Evolutionary conservation across 768 basidiomycete species (phyloP), one percentile per base, ranked within the genome.

Genomic region (Coprinopsis strossmayeri): DNA sequence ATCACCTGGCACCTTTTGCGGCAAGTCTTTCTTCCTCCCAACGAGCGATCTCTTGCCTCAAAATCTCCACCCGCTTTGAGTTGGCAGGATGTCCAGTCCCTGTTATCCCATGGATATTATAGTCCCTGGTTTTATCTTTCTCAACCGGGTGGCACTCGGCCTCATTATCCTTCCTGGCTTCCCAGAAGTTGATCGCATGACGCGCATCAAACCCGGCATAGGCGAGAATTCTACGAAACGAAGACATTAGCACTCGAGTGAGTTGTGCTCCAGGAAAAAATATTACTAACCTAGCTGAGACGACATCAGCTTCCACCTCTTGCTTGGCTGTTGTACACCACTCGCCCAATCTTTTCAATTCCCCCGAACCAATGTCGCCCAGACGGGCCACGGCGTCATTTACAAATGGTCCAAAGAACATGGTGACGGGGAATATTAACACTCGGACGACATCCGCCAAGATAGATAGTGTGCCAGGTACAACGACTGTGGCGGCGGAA

Each of bases 281-380:
- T 15, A 42, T 38, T 17, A n/a, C 72, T 46, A 53, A 88, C 88
- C 90, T 76, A 5, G 85, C 77, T 11, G 90, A 92, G 30, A 94
- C 91, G 26, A 91, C 67, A 60, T 97, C 93, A 12, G 93, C 95
- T 62, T 99, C 95, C 12, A 89, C 78, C 63, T 99, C 95, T 62
- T 97, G 88, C 38, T 76, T 78, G 50, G 82, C 70, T 51, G 80
- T 89, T 39, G 84, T 90, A 60, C 91, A 94, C 45, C 79, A 74
- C 56, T 86, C 82, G 21, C 81, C 80, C 2, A 85, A 65, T 62
- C 82, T 85, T 42, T 73, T 70, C 32, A 94, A 71, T 59, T 94
- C 85, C 2, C 82, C 81, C 10, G 84, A 81, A 2, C 88, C 84
- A 1, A 87, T 75, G 60, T 83, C 84, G 21, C 90, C 84, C 46